Conservation (phyloP, 805 yeast species). For the Yarrowia deformans region DNA sequence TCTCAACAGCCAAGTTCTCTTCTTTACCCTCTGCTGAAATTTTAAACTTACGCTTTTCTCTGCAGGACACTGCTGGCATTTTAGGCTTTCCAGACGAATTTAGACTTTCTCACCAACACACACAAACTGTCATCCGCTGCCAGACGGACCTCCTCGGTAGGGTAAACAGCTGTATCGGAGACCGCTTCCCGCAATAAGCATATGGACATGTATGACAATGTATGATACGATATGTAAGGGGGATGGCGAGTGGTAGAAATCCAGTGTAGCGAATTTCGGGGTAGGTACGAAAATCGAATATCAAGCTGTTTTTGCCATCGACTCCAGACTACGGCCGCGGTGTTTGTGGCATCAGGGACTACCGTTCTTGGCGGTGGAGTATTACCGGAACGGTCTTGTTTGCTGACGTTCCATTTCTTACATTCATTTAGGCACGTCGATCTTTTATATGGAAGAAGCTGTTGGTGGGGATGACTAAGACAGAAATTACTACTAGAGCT, state of each 20-base stretch:
- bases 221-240: conserved; percentile 29
- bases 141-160: background rate
- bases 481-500: too few relatives aligned
- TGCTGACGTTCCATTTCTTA: background rate
- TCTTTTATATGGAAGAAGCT: background rate
- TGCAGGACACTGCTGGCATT: conserved; percentile 17
- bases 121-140: background rate
- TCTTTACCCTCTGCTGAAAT: conserved; percentile 26
- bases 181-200: conserved; percentile 1
- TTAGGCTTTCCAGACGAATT: too few relatives aligned
- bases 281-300: too few relatives aligned
- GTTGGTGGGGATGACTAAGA: too few relatives aligned
- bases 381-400: too few relatives aligned
- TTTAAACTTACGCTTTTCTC: conserved; percentile 33
- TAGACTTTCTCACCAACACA: background rate
- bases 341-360: too few relatives aligned
- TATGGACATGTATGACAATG: background rate
- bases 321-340: too few relatives aligned
- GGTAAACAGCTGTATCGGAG: conserved; percentile 9
- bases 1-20: background rate
- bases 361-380: too few relatives aligned
- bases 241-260: background rate
- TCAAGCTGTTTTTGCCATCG: too few relatives aligned
- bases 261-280: too few relatives aligned
- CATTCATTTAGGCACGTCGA: conserved; percentile 1